Evolutionary conservation across 2,329 filamentous ascomycete species (phyloP).

Genomic region (Blastomyces gilchristii): DNA sequence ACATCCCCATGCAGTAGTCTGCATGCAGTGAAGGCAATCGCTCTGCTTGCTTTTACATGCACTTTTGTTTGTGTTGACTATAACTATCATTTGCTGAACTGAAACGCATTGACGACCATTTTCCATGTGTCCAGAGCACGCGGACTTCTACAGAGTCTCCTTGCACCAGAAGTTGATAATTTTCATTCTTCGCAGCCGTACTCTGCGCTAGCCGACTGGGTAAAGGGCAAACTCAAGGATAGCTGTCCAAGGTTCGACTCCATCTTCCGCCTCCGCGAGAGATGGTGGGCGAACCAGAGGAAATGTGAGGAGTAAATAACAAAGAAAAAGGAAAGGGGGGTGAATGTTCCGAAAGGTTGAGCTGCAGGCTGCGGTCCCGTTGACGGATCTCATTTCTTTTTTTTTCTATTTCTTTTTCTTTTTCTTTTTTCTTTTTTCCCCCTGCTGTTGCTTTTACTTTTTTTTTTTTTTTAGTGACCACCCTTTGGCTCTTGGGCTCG

Average conservation of each 20-base stretch:
- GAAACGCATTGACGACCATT: not conserved
- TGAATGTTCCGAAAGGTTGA: not conserved
- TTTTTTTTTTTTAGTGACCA: not conserved
- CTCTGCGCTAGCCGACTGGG: not conserved
- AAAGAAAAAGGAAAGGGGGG: not conserved
- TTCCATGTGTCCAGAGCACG: not conserved
- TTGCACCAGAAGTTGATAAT: not conserved
- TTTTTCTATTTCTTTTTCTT: not conserved
- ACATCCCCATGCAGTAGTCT: not conserved
- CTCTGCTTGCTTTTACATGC: not conserved
- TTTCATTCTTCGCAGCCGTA: not conserved
- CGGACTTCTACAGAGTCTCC: not conserved
- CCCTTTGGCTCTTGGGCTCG: not conserved
- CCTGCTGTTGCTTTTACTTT: not conserved
- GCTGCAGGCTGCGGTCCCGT: not conserved
- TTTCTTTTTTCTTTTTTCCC: not conserved
- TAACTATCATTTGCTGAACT: not conserved
- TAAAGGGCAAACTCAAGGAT: not conserved
- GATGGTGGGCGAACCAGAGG: not conserved
- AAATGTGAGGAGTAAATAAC: not conserved
- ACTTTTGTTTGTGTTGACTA: not conserved
- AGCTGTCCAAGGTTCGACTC: not conserved
- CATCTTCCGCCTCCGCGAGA: not conserved
- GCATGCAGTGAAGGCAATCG: not conserved
- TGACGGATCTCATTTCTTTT: not conserved